These are phyloP conservation scores for Starmerella roubikii DNA, from an alignment of 805 yeast species.

Conservation along the genomic window DNA sequence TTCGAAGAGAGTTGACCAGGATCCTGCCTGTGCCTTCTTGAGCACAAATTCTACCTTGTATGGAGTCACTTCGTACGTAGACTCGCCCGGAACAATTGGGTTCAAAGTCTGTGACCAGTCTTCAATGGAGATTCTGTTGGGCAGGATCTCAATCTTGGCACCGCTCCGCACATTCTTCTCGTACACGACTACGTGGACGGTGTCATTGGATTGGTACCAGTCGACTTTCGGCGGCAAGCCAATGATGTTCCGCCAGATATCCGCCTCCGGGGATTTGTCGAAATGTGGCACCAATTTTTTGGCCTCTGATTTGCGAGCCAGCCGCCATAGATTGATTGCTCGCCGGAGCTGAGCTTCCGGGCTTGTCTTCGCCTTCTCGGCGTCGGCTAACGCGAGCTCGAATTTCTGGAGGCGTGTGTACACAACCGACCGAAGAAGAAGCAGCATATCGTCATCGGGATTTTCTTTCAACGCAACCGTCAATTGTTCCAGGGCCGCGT, in stretches of 20 bases:
- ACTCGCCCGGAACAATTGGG: slow-evolving; percentile 35
- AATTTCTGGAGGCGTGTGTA: slow-evolving; percentile 8
- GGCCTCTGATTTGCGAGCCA: slow-evolving; percentile 22
- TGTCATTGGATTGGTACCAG: slow-evolving; percentile 54
- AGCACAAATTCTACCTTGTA: slow-evolving; percentile 67
- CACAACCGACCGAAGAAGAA: slow-evolving; percentile 17
- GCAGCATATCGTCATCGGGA: slow-evolving; percentile 10
- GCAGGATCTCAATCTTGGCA: slow-evolving; percentile 23
- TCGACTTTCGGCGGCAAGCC: slow-evolving; percentile 27
- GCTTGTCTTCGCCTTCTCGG: slow-evolving; percentile 15
- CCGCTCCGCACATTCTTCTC: slow-evolving; percentile 50
- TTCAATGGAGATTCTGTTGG: slow-evolving; percentile 5
- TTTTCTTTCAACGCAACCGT: slow-evolving; percentile 4
- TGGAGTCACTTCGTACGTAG: slow-evolving; percentile 40
- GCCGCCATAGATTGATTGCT: slow-evolving; percentile 22
- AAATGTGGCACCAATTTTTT: slow-evolving; percentile 12
- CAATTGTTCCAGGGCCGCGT: slow-evolving; percentile 8
- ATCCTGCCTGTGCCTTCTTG: slow-evolving; percentile 30
- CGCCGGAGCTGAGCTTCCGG: slow-evolving; percentile 25
- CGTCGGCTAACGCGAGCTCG: slow-evolving; percentile 17
- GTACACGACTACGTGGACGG: slow-evolving; percentile 55
- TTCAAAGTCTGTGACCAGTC: slow-evolving; percentile 40
- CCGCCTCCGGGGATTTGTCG: slow-evolving; percentile 11
- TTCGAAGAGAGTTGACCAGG: slow-evolving; percentile 4
- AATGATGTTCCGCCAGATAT: slow-evolving; percentile 11